Evolutionary conservation across 2,329 filamentous ascomycete genomes (phyloP).

Genomic region (Verruconis gallopava): DNA sequence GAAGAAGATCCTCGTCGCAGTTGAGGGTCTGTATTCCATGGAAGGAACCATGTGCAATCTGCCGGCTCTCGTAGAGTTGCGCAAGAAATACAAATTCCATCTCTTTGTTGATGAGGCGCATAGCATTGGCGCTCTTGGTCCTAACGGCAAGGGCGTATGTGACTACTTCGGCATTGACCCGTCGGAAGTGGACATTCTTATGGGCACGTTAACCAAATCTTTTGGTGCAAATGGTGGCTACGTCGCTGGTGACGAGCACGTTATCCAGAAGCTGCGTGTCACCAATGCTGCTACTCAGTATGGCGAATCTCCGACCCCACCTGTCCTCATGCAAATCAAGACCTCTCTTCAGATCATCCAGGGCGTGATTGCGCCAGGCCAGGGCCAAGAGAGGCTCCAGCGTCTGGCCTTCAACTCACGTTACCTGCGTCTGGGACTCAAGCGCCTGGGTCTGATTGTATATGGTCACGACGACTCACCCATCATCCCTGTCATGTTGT

Average conservation of each 20-base stretch:
- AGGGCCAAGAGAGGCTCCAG: constrained; percentile 90
- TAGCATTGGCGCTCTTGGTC: constrained; percentile 85
- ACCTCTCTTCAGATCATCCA: constrained; percentile 78
- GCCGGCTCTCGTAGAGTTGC: constrained; percentile 74
- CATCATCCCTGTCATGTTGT: constrained; percentile 87
- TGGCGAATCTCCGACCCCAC: constrained; percentile 77
- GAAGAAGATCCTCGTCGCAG: constrained; percentile 96
- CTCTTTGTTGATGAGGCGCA: constrained; percentile 95
- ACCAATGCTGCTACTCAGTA: constrained; percentile 78
- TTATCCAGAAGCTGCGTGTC: constrained; percentile 81
- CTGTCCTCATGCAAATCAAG: constrained; percentile 82
- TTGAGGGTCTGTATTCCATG: constrained; percentile 98
- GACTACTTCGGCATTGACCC: constrained; percentile 94
- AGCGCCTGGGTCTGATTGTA: constrained; percentile 91
- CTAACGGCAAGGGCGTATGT: constrained; percentile 80
- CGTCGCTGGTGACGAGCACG: constrained; percentile 73
- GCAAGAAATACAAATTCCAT: constrained; percentile 93
- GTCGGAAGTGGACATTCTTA: constrained; percentile 79
- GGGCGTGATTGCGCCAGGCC: constrained; percentile 75
- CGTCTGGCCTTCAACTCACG: constrained; percentile 96
- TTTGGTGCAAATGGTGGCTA: constrained; percentile 98
- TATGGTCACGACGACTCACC: constrained; percentile 97
- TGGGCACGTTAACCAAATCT: constrained; percentile 97
- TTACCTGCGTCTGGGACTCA: constrained; percentile 92
- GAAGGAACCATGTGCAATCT: constrained; percentile 98